Base-by-base conservation (phyloP, 768 basidiomycete genomes). In the Coprinopsis strossmayeri region DNA sequence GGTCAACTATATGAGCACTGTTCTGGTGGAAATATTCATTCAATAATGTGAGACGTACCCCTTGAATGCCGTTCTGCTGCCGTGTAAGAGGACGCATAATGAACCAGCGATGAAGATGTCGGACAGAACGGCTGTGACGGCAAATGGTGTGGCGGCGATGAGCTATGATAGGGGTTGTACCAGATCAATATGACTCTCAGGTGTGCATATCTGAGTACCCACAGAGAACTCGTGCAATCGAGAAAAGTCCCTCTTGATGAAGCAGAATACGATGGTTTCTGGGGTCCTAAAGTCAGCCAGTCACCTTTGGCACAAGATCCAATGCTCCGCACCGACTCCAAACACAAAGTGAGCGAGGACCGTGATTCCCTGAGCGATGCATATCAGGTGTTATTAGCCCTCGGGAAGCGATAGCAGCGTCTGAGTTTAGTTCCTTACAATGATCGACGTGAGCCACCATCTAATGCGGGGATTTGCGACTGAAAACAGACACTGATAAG, bases 41-140 rank as follows among this genome's bases (percentile, higher is more conserved):
- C 40, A 34, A 45, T 15, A 26, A 13, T 20, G 20, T n/a, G 34
- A n/a, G 10, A 17, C 58, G 26, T 45, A 71, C 72, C 57, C 58
- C 41, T 53, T 55, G 45, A 70, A 61, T 5, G 64, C 63, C 7
- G 70, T 70, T n/a, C 67, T 57, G 38, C 59, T 71, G 25, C 65
- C 68, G 40, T 67, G 60, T 10, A 77, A 57, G 18, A 72, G 58
- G n/a, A 70, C 53, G 42, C 72, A 74, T 0, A 77, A 56, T 1
- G 70, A 62, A 4, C 41, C 57, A 10, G 74, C 70, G 42, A 76
- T 72, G n/a, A 66, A 45, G 24, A 73, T 57, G 48, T 77, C 76
- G 1, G 73, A 71, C 11, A 73, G 55, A 1, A 75, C 73, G 1
- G 71, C 72, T 42, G 70, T 67, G 11, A 71, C 45, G 1, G 71